Conservation (phyloP, 805 yeast species). For the Candida maris region DNA sequence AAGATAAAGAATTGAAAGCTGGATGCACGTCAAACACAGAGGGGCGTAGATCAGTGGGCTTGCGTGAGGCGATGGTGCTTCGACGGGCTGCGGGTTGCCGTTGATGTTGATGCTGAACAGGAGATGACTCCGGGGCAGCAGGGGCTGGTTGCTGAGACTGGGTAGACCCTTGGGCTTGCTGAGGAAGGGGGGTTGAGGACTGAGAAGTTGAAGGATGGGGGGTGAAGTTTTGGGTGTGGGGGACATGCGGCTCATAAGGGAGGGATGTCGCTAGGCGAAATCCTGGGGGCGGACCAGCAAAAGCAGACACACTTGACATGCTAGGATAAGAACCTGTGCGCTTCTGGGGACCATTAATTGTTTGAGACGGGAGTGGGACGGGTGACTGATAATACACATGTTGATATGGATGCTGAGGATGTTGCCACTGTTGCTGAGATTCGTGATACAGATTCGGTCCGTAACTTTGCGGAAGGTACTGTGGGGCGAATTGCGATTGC, state of each 20-base stretch:
- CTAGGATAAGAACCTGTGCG: conserved; percentile 18
- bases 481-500: conserved; percentile 8
- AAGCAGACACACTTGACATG: conserved; percentile 5
- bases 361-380: conserved; percentile 5
- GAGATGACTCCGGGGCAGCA: conserved; percentile 8
- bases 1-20: conserved; percentile 19
- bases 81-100: conserved; percentile 12
- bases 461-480: conserved; percentile 6
- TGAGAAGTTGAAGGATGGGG: conserved; percentile 7
- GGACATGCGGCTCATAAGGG: conserved; percentile 15
- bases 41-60: conserved; percentile 13
- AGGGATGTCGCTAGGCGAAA: conserved; percentile 18
- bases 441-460: neutral
- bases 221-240: neutral
- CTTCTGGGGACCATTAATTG: conserved; percentile 4
- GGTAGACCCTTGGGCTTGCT: conserved; percentile 6
- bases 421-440: conserved; percentile 1
- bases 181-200: conserved; percentile 14
- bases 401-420: conserved; percentile 4
- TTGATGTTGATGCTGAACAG: conserved; percentile 7
- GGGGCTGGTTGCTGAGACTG: conserved; percentile 8
- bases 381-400: conserved; percentile 4
- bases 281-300: conserved; percentile 7
- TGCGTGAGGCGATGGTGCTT: conserved; percentile 12
- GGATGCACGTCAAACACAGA: conserved; percentile 19